Evolutionary conservation across 2,329 filamentous ascomycete genomes (phyloP).

Genomic region (Coleophoma eucalyptorum): DNA sequence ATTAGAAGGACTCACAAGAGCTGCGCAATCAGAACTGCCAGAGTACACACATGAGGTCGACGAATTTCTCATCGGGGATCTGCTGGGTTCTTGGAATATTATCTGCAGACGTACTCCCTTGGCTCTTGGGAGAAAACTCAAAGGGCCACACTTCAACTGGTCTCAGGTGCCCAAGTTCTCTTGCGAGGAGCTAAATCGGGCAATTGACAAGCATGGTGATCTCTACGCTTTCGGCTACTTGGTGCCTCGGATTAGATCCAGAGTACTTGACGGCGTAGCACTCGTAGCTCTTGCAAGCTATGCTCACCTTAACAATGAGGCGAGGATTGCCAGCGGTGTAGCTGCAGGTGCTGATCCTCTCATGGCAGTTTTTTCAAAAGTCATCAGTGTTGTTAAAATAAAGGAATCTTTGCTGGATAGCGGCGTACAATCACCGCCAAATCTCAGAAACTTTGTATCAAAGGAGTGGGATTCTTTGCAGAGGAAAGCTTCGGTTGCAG

Average conservation of each 20-base stretch:
- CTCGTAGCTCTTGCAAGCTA: slow-evolving; percentile 22
- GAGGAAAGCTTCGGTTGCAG: slow-evolving; percentile 1
- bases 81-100: slow-evolving; percentile 26
- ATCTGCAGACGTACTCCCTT: slow-evolving; percentile 14
- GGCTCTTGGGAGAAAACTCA: background rate
- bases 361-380: slow-evolving; percentile 5
- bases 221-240: slow-evolving; percentile 15
- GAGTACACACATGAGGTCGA: slow-evolving; percentile 2
- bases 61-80: slow-evolving; percentile 16
- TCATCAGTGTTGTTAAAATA: slow-evolving; percentile 8
- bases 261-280: slow-evolving; percentile 11
- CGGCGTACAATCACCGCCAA: background rate
- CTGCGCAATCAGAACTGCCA: background rate
- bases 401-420: slow-evolving; percentile 2
- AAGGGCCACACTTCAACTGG: slow-evolving; percentile 16
- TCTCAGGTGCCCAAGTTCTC: slow-evolving; percentile 15
- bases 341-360: slow-evolving; percentile 8
- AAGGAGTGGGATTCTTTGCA: slow-evolving; percentile 11
- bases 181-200: slow-evolving; percentile 3
- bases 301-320: slow-evolving; percentile 8
- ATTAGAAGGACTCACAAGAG: slow-evolving; percentile 14
- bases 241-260: slow-evolving; percentile 10
- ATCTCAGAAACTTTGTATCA: slow-evolving; percentile 13
- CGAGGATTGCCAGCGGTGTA: background rate
- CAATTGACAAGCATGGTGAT: slow-evolving; percentile 9